Conservation (phyloP, 305 asterid genomes). For the Caryopteris hybrid region DNA sequence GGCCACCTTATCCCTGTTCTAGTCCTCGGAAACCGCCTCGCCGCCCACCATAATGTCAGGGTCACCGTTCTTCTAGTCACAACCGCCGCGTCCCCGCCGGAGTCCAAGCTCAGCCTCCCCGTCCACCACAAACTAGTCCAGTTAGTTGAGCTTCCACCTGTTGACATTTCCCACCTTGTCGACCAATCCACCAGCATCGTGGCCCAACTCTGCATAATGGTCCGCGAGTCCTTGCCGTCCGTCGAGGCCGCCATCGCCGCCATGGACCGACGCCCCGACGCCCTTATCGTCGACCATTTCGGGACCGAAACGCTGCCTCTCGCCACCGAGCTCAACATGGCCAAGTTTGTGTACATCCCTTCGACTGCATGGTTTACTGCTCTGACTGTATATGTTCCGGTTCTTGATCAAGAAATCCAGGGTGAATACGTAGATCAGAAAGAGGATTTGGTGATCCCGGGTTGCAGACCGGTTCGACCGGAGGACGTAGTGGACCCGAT, state of each 20-base stretch:
- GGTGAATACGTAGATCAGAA: constrained; percentile 49
- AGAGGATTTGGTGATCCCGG: constrained; percentile 43
- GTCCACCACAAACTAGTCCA: constrained; percentile 12
- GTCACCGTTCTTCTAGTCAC: constrained; percentile 44
- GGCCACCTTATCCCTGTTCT: constrained; percentile 61
- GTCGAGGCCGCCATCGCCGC: constrained; percentile 36
- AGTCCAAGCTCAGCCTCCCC: constrained; percentile 24
- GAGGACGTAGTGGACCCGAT: constrained; percentile 59
- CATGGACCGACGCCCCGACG: constrained; percentile 40
- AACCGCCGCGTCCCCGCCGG: constrained; percentile 23
- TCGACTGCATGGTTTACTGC: constrained; percentile 37
- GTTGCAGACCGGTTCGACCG: constrained; percentile 60
- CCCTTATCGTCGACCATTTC: constrained; percentile 36
- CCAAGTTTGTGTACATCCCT: constrained; percentile 32
- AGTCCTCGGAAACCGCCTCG: constrained; percentile 52
- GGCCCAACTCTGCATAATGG: constrained; percentile 32
- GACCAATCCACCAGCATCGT: constrained; percentile 30
- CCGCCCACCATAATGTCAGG: constrained; percentile 31
- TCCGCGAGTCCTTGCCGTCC: constrained; percentile 36
- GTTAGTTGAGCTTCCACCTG: constrained; percentile 36
- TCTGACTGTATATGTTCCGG: constrained; percentile 29
- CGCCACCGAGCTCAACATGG: constrained; percentile 28
- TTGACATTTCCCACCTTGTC: constrained; percentile 40
- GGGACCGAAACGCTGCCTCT: constrained; percentile 25
- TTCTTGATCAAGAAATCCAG: constrained; percentile 38